A percentile compares a stretch with the other conserved stretches of the same genome.
Conservation (phyloP, 352 stramenopile species). For the Globisporangium ultimum region DNA sequence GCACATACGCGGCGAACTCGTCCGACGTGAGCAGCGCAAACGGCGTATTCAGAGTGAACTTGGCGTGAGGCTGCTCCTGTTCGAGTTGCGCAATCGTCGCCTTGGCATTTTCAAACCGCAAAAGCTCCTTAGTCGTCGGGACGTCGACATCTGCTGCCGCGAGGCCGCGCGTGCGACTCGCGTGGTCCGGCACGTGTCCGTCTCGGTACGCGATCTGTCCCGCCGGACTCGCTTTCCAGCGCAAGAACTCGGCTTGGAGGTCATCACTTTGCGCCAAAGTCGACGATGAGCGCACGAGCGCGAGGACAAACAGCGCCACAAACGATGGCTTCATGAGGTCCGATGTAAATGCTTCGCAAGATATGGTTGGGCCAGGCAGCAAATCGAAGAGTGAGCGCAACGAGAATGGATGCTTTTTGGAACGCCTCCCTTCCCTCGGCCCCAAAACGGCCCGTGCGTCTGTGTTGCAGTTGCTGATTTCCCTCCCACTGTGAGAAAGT, state of each 20-base stretch:
- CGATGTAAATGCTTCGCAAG: background rate
- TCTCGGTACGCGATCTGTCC: constrained; percentile 9
- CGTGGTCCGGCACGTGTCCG: constrained; percentile 1
- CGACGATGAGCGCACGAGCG: background rate
- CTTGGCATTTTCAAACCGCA: constrained; percentile 8
- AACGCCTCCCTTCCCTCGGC: too few relatives aligned
- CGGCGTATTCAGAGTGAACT: constrained; percentile 57
- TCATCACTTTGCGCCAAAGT: background rate
- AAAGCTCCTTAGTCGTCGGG: constrained; percentile 9
- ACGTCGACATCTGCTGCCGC: background rate
- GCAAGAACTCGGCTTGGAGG: constrained; percentile 6
- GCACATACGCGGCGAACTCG: constrained; percentile 50
- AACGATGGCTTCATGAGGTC: background rate
- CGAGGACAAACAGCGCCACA: background rate
- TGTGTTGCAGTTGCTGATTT: too few relatives aligned
- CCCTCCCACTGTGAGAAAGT: too few relatives aligned
- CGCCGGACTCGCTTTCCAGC: constrained; percentile 9
- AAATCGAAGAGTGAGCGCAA: background rate
- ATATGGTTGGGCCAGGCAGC: background rate
- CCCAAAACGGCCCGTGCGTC: too few relatives aligned
- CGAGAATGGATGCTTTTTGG: too few relatives aligned
- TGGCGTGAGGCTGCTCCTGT: constrained; percentile 40
- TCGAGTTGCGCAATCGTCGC: constrained; percentile 32
- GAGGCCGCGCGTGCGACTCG: background rate
- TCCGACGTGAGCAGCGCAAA: constrained; percentile 67